Conservation (phyloP, 768 basidiomycete genomes). For the Xerocomus potaroensis region DNA sequence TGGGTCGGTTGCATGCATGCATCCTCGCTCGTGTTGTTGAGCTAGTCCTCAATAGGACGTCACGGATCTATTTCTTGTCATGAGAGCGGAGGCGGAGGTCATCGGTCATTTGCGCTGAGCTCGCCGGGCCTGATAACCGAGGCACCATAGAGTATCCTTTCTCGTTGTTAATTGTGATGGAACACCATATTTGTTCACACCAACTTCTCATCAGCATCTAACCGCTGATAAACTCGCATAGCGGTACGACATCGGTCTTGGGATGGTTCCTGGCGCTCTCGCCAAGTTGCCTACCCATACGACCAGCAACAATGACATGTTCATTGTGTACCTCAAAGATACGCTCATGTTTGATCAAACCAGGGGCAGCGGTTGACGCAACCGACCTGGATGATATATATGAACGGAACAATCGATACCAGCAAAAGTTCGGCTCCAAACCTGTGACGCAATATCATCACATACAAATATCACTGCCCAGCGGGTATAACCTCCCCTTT, state of each 20-base stretch:
- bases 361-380: conserved; percentile 2
- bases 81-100: conserved; percentile 6
- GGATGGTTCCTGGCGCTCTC: conserved; percentile 19
- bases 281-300: conserved; percentile 1
- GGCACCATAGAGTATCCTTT: conserved; percentile 20
- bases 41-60: conserved; percentile 8
- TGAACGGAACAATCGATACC: conserved; percentile 1
- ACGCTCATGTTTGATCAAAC: conserved; percentile 3
- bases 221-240: conserved; percentile 5
- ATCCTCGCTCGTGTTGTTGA: conserved; percentile 5
- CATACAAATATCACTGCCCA: conserved; percentile 9
- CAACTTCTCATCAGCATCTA: conserved; percentile 19
- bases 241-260: conserved; percentile 24
- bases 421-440: conserved; percentile 12
- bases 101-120: too few species aligned
- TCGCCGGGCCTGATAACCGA: conserved; percentile 13
- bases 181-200: conserved; percentile 26
- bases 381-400: conserved; percentile 2
- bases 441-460: conserved; percentile 26
- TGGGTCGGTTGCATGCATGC: conserved; percentile 7
- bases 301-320: neutral
- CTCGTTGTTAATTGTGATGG: conserved; percentile 31
- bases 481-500: conserved; percentile 13
- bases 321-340: neutral
- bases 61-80: conserved; percentile 6